Conservation (phyloP, 177 flowering plant species). For the Vitis hybrid region DNA sequence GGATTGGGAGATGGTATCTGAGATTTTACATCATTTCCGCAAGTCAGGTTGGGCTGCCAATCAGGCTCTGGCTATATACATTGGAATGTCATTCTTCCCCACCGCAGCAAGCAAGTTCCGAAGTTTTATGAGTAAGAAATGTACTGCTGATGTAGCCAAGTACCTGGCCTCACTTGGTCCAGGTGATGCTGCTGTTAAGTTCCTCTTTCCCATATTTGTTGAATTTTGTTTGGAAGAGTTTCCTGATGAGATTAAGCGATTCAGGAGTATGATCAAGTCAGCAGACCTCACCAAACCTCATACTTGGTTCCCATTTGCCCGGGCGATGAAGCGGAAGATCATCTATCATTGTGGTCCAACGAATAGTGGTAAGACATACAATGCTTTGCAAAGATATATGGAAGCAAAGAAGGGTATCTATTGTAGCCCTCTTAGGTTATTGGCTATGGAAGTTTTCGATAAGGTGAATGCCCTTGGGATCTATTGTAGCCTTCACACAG, state of each 20-base stretch:
- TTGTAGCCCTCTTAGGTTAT: slow-evolving; percentile 88
- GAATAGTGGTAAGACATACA: slow-evolving; percentile 94
- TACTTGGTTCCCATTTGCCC: slow-evolving; percentile 95
- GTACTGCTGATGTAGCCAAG: slow-evolving; percentile 23
- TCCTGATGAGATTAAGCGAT: slow-evolving; percentile 79
- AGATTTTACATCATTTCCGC: slow-evolving; percentile 47
- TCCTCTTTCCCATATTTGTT: slow-evolving; percentile 67
- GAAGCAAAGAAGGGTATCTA: slow-evolving; percentile 86
- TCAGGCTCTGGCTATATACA: slow-evolving; percentile 82
- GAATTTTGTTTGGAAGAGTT: slow-evolving; percentile 85
- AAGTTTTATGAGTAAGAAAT: slow-evolving; percentile 29
- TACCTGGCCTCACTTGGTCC: slow-evolving; percentile 36
- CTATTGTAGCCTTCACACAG: slow-evolving; percentile 87
- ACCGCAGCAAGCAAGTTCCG: slow-evolving; percentile 35
- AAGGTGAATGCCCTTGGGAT: slow-evolving; percentile 83
- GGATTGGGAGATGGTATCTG: slow-evolving; percentile 47
- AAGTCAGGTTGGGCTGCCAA: slow-evolving; percentile 80
- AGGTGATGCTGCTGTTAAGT: slow-evolving; percentile 32
- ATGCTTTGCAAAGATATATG: slow-evolving; percentile 88
- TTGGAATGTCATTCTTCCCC: slow-evolving; percentile 51
- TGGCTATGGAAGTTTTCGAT: slow-evolving; percentile 98
- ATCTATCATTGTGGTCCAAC: slow-evolving; percentile 97
- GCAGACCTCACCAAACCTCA: slow-evolving; percentile 93
- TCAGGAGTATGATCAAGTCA: slow-evolving; percentile 53
- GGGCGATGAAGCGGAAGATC: slow-evolving; percentile 91